phyloP scores from a whole-genome alignment of 1,139 yeast species.

The Yamadazyma kanchanaburiensis region DNA sequence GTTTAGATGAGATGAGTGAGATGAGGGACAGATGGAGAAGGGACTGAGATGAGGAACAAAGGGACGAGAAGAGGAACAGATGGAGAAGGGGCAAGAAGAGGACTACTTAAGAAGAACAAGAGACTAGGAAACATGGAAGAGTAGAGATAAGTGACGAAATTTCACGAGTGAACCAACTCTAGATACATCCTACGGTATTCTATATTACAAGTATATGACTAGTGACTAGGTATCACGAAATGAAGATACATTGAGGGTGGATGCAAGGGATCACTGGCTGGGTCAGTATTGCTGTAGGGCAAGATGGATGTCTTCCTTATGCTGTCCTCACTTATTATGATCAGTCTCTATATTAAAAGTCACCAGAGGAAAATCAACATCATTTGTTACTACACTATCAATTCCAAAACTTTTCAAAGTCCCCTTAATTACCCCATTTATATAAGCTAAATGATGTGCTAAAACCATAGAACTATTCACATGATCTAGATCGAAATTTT shows the following conservation, averaged over 20 bases:
- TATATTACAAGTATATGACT: too few relatives aligned
- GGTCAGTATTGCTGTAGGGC: too few relatives aligned
- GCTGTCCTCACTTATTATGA: constrained; percentile 7
- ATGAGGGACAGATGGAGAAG: too few relatives aligned
- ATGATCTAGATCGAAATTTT: constrained; percentile 50
- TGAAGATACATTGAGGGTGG: too few relatives aligned
- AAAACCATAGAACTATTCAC: constrained; percentile 48
- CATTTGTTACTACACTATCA: constrained; percentile 65
- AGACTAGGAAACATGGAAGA: neutral
- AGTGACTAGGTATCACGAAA: too few relatives aligned
- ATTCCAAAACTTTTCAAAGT: constrained; percentile 70
- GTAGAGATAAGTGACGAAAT: neutral
- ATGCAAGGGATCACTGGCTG: too few relatives aligned
- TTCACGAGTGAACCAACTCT: neutral
- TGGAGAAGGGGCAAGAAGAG: too few relatives aligned
- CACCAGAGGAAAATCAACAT: constrained; percentile 61
- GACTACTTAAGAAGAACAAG: neutral
- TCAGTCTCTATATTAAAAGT: constrained; percentile 69
- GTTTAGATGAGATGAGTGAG: too few relatives aligned
- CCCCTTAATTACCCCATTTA: constrained; percentile 83
- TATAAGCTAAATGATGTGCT: constrained; percentile 66
- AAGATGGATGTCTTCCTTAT: too few relatives aligned
- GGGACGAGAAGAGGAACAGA: too few relatives aligned
- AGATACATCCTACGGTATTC: too few relatives aligned
- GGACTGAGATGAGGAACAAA: too few relatives aligned